These are phyloP conservation scores for Magnolia sinica DNA, from an alignment of 164 flowering plant genomes.

Conservation along the genomic window DNA sequence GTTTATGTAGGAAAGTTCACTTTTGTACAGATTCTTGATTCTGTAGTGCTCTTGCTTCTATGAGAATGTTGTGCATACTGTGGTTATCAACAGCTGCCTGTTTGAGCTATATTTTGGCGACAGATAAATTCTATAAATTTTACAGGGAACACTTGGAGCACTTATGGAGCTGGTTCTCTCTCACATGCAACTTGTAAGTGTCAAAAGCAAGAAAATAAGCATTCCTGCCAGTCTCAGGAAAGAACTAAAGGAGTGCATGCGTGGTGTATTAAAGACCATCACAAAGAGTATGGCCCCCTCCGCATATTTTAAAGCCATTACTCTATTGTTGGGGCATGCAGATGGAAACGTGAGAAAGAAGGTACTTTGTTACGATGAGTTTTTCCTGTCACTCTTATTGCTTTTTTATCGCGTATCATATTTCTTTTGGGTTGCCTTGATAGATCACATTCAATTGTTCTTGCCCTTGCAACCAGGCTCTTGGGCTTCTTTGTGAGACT, in stretches of 20 bases:
- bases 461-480: slow-evolving; percentile 56
- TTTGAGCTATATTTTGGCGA: not conserved
- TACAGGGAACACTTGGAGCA: slow-evolving; percentile 56
- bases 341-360: slow-evolving; percentile 56
- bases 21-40: not conserved
- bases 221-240: slow-evolving; percentile 37
- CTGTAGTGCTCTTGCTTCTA: not conserved
- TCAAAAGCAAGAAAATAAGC: slow-evolving; percentile 33
- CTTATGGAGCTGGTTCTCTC: slow-evolving; percentile 66
- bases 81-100: not conserved
- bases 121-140: slow-evolving; percentile 1
- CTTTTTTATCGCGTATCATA: not conserved
- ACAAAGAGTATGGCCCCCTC: slow-evolving; percentile 54
- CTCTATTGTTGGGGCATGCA: slow-evolving; percentile 39
- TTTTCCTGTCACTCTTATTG: not conserved
- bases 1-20: too few species aligned
- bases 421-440: not conserved
- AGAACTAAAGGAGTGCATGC: slow-evolving; percentile 47
- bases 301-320: slow-evolving; percentile 51
- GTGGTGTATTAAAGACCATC: slow-evolving; percentile 40
- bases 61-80: not conserved
- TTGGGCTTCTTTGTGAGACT: slow-evolving; percentile 61
- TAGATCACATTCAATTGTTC: not conserved
- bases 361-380: slow-evolving; percentile 32
- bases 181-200: slow-evolving; percentile 35